Conservation (phyloP, 2,329 filamentous ascomycete genomes). For the Fusarium subglutinans region DNA sequence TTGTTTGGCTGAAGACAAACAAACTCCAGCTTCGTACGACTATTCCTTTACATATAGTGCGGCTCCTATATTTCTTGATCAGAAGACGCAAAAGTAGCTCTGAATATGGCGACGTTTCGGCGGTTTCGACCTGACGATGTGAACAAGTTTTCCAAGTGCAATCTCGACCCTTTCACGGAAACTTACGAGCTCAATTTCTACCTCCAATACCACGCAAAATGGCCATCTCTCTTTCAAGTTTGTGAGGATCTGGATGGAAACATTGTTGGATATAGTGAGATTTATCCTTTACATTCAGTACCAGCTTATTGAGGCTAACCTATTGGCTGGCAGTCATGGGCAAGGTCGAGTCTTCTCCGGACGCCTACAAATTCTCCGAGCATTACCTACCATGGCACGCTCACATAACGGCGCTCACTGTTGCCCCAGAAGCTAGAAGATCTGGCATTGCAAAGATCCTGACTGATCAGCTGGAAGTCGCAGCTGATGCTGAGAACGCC, state of each 20-base stretch:
- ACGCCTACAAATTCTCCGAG: conserved; percentile 76
- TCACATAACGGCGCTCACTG: conserved; percentile 95
- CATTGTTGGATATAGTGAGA: conserved; percentile 91
- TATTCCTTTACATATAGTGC: neutral
- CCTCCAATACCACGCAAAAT: conserved; percentile 93
- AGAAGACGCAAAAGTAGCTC: neutral
- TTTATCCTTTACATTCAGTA: neutral
- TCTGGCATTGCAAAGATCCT: conserved; percentile 88
- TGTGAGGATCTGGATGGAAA: conserved; percentile 87
- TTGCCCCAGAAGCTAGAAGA: conserved; percentile 85
- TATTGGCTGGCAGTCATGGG: conserved; percentile 82
- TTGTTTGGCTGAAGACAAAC: neutral
- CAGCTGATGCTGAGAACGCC: conserved; percentile 81
- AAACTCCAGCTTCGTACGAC: neutral
- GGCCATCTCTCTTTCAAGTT: conserved; percentile 93
- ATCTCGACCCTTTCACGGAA: conserved; percentile 96
- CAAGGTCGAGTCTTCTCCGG: conserved; percentile 89
- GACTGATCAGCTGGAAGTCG: conserved; percentile 81
- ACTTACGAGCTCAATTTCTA: conserved; percentile 97
- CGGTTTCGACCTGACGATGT: conserved; percentile 87
- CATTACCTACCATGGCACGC: conserved; percentile 99
- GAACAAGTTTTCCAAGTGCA: conserved; percentile 90
- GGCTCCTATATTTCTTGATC: neutral
- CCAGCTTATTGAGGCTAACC: conserved; percentile 34
- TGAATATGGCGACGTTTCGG: conserved; percentile 69